Conservation (phyloP, 768 basidiomycete genomes). For the Pholiota conissans region DNA sequence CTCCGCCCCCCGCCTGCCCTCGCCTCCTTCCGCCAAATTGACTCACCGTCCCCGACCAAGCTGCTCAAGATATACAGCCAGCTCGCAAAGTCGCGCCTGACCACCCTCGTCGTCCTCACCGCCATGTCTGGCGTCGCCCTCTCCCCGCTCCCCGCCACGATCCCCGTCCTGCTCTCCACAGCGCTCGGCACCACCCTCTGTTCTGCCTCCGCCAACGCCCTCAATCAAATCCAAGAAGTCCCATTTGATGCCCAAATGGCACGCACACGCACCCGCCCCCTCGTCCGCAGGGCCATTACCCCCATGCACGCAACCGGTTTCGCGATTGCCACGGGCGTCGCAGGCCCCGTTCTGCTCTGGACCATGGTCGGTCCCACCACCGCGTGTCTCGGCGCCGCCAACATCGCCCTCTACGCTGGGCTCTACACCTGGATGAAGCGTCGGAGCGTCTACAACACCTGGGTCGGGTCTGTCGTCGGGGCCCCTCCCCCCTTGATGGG, state of each 20-base stretch:
- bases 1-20: conserved; percentile 12
- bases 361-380: conserved; percentile 85
- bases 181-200: conserved; percentile 90
- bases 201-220: conserved; percentile 88
- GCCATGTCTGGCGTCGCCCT: conserved; percentile 93
- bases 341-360: conserved; percentile 78
- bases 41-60: conserved; percentile 46
- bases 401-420: conserved; percentile 88
- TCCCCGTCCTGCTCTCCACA: conserved; percentile 84
- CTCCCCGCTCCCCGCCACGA: conserved; percentile 81
- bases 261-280: conserved; percentile 83
- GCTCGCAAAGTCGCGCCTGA: conserved; percentile 84
- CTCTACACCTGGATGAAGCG: conserved; percentile 94
- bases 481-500: conserved; percentile 95
- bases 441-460: conserved; percentile 78
- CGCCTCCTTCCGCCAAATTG: conserved; percentile 22
- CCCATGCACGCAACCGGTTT: conserved; percentile 85
- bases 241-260: conserved; percentile 98
- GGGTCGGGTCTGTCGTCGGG: conserved; percentile 93
- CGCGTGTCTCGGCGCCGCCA: conserved; percentile 78
- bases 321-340: conserved; percentile 70
- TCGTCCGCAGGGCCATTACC: conserved; percentile 82
- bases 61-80: conserved; percentile 73
- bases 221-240: conserved; percentile 93
- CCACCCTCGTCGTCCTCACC: conserved; percentile 81